Evolutionary conservation across 1,284 basidiomycete species (phyloP), one percentile per base, ranked within the genome.

Genomic region (Boletus semigastroideus): DNA sequence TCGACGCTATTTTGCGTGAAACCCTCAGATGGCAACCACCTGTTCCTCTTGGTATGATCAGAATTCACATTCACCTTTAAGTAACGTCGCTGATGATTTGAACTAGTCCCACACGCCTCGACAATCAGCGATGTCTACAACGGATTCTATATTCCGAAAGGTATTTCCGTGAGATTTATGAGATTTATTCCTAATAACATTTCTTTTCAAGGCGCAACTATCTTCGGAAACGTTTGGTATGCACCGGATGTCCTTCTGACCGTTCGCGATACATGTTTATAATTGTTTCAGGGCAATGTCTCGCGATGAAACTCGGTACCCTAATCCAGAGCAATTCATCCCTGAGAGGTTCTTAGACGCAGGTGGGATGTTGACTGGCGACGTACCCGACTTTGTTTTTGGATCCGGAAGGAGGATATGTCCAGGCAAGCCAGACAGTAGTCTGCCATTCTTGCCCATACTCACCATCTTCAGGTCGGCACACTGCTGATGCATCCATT

Each of bases 1-100:
- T 77, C 8, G 63, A 67, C 10, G 71, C 70, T 0, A 51, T 75
- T 7, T 40, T 79, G n/a, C 70, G 71, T 16, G 77, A 78, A 59
- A 67, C 42, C 9, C 37, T 61, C 54, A 66, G 67, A 37, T 69
- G 64, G 62, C 51, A 59, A 17, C 65, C 66, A 7, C 48, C 58
- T 17, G 3, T 25, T 28, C 65, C 68, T 16, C 31, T 70, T 4
- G 50, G 68, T 69, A 27, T 13, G 53, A 36, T 25, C 8, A 37
- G 16, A 13, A 13, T 25, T 25, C 25, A 1, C 13, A 27, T n/a
- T 38, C 12, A n/a, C n/a, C n/a, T 25, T 27, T 10, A n/a, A 6
- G 20, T 4, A 17, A 7, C 10, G n/a, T 36, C 20, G 7, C 38
- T 52, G 30, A 56, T 19, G 13, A 1, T 31, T 28, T 14, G 27